A percentile compares a stretch with the other conserved stretches of the same genome.
phyloP scores from a whole-genome alignment of 768 basidiomycete genomes.

The Tricholoma hemisulphureum region DNA sequence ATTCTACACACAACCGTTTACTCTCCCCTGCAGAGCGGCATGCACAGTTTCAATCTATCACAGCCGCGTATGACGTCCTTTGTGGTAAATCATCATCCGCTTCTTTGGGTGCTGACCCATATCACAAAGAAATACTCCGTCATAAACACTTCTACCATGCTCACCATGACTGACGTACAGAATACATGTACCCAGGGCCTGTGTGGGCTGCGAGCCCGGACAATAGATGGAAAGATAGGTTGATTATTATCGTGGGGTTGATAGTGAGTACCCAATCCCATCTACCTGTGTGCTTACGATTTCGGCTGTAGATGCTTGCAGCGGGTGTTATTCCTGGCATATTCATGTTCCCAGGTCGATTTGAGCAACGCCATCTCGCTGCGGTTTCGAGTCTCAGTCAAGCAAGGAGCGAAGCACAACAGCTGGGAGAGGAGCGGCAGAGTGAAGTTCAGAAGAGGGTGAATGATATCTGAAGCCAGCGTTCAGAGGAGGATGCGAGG shows the following conservation, averaged over 20 bases:
- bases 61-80: slow-evolving; percentile 60
- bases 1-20: slow-evolving; percentile 46
- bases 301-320: slow-evolving; percentile 36
- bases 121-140: background rate
- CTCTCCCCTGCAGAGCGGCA: slow-evolving; percentile 48
- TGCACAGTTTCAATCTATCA: slow-evolving; percentile 61
- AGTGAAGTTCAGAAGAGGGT: slow-evolving; percentile 54
- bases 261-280: slow-evolving; percentile 34
- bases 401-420: slow-evolving; percentile 57
- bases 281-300: background rate
- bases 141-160: background rate
- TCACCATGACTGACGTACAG: background rate
- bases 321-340: slow-evolving; percentile 46
- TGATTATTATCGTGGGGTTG: slow-evolving; percentile 48
- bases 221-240: slow-evolving; percentile 50
- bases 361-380: slow-evolving; percentile 45
- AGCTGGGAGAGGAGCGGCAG: slow-evolving; percentile 52
- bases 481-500: background rate
- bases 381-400: slow-evolving; percentile 61
- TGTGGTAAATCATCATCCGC: slow-evolving; percentile 32
- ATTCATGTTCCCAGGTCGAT: slow-evolving; percentile 32
- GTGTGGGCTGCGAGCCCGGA: slow-evolving; percentile 35
- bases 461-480: slow-evolving; percentile 30
- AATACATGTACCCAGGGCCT: slow-evolving; percentile 7
- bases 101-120: background rate